A percentile compares a stretch with the other conserved stretches of the same genome.
Evolutionary conservation across 2,329 filamentous ascomycete species (phyloP).

Genomic region (Nemania abortiva): DNA sequence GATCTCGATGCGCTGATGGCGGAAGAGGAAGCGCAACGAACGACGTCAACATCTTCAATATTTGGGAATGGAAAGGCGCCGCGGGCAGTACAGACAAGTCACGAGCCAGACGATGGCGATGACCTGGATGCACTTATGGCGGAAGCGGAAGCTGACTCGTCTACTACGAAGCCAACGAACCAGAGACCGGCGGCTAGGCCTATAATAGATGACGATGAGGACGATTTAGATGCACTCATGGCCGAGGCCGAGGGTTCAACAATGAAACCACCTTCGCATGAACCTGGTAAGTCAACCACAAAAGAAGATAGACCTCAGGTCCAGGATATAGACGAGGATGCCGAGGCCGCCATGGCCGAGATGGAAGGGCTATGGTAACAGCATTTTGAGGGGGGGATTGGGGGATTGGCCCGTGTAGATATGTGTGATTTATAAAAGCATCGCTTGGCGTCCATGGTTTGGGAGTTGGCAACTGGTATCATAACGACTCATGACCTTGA

Average conservation of each 20-base stretch:
- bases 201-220: constrained; percentile 19
- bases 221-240: constrained; percentile 41
- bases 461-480: not conserved
- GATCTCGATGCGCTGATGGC: constrained; percentile 67
- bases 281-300: not conserved
- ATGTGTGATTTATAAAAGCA: constrained; percentile 13
- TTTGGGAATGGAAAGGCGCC: constrained; percentile 38
- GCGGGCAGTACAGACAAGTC: constrained; percentile 18
- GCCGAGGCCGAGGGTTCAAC: constrained; percentile 35
- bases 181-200: not conserved
- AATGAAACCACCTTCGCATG: not conserved
- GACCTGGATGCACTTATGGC: constrained; percentile 59
- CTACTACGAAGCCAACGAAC: not conserved
- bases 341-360: constrained; percentile 43
- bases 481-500: not conserved
- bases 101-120: constrained; percentile 53
- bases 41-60: constrained; percentile 36
- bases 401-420: not conserved
- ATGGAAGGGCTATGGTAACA: constrained; percentile 67
- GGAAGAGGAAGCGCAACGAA: constrained; percentile 56
- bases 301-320: not conserved
- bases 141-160: constrained; percentile 44
- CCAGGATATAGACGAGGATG: constrained; percentile 33
- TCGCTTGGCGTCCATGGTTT: constrained; percentile 12
- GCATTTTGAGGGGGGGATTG: not conserved